Evolutionary conservation across 805 yeast genomes (phyloP), one percentile per base, ranked within the genome.

Genomic region (Suhomyces xylopsoci): DNA sequence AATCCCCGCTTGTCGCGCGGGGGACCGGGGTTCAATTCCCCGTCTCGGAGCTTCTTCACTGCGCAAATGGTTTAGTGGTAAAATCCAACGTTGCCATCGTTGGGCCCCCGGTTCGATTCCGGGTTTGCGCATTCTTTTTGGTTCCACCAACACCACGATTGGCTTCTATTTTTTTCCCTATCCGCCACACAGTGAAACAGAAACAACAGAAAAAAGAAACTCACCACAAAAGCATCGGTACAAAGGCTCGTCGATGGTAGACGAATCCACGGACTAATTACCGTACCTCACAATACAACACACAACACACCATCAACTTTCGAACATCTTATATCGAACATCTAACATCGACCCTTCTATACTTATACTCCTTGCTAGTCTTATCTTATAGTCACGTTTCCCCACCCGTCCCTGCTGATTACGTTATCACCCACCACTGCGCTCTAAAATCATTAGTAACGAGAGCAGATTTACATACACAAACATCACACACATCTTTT

Each of bases 101-200:
- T 50, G 53, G 53, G 53, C 53, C 53, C 53, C 53, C 53, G 53
- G 53, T 51, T 51, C 53, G 53, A 51, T 51, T 51, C 53, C 53
- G 53, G 53, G 53, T 51, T 51, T 51, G 53, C 53, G 53, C 53
- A 51, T 42, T 47, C 26, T 42, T 48, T 45, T 51, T 17, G 14
- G 45, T 12, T 26, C 32, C 32, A 28, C 14, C 45, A 19, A 5
- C 7, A 17, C 22, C 19, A 8, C 17, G 41, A 14, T 15, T 38
- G 42, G 17, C 9, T 17, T 17, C 41, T 36, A 6, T 38, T 38
- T 38, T 17, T 38, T 38, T 38, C 9, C 42, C 24, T 38, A 17
- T 17, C 22, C 22, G 42, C 42, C 24, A 38, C 42, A 38, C 42
- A 15, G 24, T 17, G 42, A 17, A 19, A 38, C 24, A 32, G 42